Evolutionary conservation across 2,329 filamentous ascomycete species (phyloP).

Genomic region (Trichophyton equinum): DNA sequence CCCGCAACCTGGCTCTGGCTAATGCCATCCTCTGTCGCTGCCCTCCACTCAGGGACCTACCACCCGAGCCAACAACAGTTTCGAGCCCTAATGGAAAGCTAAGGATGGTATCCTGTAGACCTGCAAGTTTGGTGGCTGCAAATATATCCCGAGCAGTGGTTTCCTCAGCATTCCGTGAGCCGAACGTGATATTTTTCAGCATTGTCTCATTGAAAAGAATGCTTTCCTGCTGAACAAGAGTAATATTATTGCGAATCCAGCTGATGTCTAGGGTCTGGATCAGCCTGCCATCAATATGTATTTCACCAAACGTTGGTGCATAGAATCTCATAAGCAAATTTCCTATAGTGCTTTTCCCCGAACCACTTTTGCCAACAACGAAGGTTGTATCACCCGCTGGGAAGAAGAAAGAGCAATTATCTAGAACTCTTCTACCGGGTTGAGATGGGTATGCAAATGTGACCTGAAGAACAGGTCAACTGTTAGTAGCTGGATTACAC

Average conservation of each 20-base stretch:
- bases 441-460: conserved; percentile 71
- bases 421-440: conserved; percentile 46
- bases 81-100: conserved; percentile 57
- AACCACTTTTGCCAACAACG: conserved; percentile 74
- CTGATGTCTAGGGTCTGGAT: conserved; percentile 49
- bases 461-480: conserved; percentile 41
- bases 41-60: conserved; percentile 64
- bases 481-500: conserved; percentile 11
- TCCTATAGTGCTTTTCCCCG: conserved; percentile 79
- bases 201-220: conserved; percentile 72
- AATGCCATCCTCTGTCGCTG: conserved; percentile 73
- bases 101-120: conserved; percentile 55
- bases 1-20: conserved; percentile 61
- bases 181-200: conserved; percentile 64
- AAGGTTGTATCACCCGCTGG: conserved; percentile 62
- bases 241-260: conserved; percentile 69
- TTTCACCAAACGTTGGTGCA: conserved; percentile 48
- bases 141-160: conserved; percentile 46
- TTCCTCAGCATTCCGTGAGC: conserved; percentile 39
- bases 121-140: conserved; percentile 51
- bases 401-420: conserved; percentile 55
- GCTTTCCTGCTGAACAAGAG: conserved; percentile 70
- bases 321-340: conserved; percentile 74
- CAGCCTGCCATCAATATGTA: conserved; percentile 54
- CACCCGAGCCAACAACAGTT: conserved; percentile 58